These are phyloP conservation scores for Lotmaria passim DNA, from an alignment of 208 protist genomes.

Conservation along the genomic window DNA sequence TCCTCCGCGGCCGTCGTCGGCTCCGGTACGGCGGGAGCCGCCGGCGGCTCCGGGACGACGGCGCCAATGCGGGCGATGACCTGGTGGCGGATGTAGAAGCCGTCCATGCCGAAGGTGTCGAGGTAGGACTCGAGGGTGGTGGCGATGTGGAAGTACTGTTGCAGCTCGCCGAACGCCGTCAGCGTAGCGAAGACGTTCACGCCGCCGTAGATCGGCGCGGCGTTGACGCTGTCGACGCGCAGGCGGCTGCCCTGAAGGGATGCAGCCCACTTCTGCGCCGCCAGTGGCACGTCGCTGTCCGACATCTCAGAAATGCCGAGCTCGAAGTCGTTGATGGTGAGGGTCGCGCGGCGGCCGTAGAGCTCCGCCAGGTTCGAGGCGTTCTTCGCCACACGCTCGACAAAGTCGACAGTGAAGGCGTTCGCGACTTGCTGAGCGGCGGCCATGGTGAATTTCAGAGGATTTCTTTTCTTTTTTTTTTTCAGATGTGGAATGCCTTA, in stretches of 20 bases:
- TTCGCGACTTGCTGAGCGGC: constrained; percentile 75
- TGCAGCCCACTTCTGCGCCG: constrained; percentile 61
- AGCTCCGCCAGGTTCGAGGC: constrained; percentile 58
- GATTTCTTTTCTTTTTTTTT: not conserved
- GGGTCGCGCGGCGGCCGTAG: constrained; percentile 62
- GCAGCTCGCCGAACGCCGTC: constrained; percentile 46
- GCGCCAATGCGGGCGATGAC: constrained; percentile 74
- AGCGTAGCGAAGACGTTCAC: constrained; percentile 76
- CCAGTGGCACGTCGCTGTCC: constrained; percentile 45
- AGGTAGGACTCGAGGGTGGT: constrained; percentile 75
- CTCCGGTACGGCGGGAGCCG: constrained; percentile 37
- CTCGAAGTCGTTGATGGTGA: constrained; percentile 87
- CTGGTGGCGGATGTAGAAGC: constrained; percentile 87
- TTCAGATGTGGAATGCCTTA: too few species aligned
- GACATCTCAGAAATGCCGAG: constrained; percentile 63
- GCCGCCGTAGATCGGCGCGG: constrained; percentile 68
- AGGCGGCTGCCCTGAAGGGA: constrained; percentile 71
- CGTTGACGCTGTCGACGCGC: constrained; percentile 71
- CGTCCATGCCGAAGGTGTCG: constrained; percentile 51
- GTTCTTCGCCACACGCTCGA: constrained; percentile 80
- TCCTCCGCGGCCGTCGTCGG: constrained; percentile 35
- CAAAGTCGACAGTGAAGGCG: constrained; percentile 81
- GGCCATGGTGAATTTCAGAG: constrained; percentile 33
- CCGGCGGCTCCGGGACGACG: constrained; percentile 37
- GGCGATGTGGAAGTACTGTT: constrained; percentile 85